A percentile compares a stretch with the other conserved stretches of the same genome.
These are phyloP conservation scores for Ophiocordyceps robertsii DNA, from an alignment of 2,329 filamentous ascomycete species.

Conservation along the genomic window DNA sequence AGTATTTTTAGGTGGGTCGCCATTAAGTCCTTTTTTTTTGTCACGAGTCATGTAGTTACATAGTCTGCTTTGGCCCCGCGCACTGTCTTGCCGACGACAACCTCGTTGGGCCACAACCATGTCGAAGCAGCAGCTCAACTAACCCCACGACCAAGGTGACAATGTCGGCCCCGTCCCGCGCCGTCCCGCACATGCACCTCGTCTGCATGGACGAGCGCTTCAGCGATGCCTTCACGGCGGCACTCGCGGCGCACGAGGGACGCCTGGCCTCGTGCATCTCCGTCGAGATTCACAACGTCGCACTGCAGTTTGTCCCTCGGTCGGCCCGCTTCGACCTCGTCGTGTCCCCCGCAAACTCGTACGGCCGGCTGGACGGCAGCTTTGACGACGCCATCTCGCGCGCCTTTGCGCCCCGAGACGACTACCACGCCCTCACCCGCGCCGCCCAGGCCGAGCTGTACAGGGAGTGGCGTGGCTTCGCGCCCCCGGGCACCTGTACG, in stretches of 20 bases:
- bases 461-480: slow-evolving; percentile 31
- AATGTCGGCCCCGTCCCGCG: neutral
- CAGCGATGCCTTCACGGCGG: slow-evolving; percentile 24
- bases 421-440: slow-evolving; percentile 33
- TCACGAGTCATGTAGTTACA: too few relatives aligned
- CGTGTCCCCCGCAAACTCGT: slow-evolving; percentile 41
- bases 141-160: too few relatives aligned
- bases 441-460: slow-evolving; percentile 29
- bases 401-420: slow-evolving; percentile 26
- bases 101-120: too few relatives aligned
- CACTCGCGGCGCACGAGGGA: slow-evolving; percentile 7
- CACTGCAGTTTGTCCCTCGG: neutral
- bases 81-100: too few relatives aligned
- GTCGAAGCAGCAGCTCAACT: too few relatives aligned
- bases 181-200: slow-evolving; percentile 6
- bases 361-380: slow-evolving; percentile 36
- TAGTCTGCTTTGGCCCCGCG: too few relatives aligned
- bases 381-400: slow-evolving; percentile 41
- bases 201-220: slow-evolving; percentile 9
- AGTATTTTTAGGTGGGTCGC: too few relatives aligned
- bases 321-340: slow-evolving; percentile 14
- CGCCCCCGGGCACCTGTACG: slow-evolving; percentile 35
- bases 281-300: neutral
- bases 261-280: neutral
- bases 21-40: too few relatives aligned